A percentile compares a stretch with the other conserved stretches of the same genome.
Conservation (phyloP, 495 filamentous ascomycete species). For the Viridothelium virens region DNA sequence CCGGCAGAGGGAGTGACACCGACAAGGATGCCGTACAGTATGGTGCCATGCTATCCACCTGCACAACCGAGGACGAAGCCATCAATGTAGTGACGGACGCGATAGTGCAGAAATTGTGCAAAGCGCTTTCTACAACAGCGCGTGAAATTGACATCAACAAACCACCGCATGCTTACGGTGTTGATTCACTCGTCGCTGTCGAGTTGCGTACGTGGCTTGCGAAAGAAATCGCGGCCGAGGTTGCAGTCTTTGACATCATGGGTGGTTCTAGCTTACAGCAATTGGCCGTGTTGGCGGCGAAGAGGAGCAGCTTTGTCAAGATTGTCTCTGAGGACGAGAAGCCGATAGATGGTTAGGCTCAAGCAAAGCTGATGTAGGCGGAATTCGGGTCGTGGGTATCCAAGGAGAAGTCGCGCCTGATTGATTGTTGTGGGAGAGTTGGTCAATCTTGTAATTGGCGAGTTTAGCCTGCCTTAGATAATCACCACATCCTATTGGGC, state of each 20-base stretch:
- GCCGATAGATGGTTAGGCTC: background rate
- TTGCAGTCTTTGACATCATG: slow-evolving; percentile 11
- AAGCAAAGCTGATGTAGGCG: too few relatives aligned
- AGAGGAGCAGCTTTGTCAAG: slow-evolving; percentile 7
- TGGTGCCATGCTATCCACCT: slow-evolving; percentile 9
- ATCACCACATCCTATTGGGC: too few relatives aligned
- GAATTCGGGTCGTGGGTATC: too few relatives aligned
- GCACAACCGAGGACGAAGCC: background rate
- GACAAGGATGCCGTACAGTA: slow-evolving; percentile 2
- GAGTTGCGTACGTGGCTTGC: slow-evolving; percentile 10
- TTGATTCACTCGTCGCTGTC: slow-evolving; percentile 13
- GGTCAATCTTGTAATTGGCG: too few relatives aligned
- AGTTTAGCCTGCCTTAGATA: too few relatives aligned
- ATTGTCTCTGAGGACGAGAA: background rate
- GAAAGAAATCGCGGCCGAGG: slow-evolving; percentile 7
- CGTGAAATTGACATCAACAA: background rate
- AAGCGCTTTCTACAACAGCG: slow-evolving; percentile 1
- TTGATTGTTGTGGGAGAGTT: too few relatives aligned
- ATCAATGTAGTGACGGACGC: background rate
- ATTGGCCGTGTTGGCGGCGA: background rate
- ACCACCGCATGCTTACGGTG: slow-evolving; percentile 3
- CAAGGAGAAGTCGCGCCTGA: too few relatives aligned
- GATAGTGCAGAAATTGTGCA: slow-evolving; percentile 1
- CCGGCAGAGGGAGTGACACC: background rate
- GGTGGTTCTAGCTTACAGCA: background rate